Evolutionary conservation across 2,329 filamentous ascomycete genomes (phyloP), one percentile per base, ranked within the genome.

Genomic region (Spiromastix sp.): DNA sequence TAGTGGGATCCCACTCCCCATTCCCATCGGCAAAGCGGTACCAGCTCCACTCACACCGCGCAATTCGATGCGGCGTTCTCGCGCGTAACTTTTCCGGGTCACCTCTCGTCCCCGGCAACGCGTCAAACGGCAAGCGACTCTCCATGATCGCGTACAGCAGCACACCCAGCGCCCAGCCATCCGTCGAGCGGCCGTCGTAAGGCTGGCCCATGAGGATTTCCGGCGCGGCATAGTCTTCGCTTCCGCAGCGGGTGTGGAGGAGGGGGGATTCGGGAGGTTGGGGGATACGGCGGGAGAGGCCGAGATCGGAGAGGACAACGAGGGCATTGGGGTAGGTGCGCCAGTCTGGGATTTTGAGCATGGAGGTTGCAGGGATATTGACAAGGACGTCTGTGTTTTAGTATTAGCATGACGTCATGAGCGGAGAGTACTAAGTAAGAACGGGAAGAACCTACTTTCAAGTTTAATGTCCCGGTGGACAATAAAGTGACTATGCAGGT

Each of bases 381-480:
- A 96, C 81, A 19, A 98, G 77, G 27, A 95, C 85, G 57, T 96
- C 85, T 93, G 52, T 29, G 19, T 17, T 30, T 42, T 35, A 25
- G 3, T 11, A 48, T 55, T 30, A 48, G 44, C 34, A 36, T 15
- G 10, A 29, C 5, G 20, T 19, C n/a, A 32, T 12, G 20, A 25
- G 41, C 36, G 38, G 36, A n/a, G 36, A 13, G 22, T 15, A 37
- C 29, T 20, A 7, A 24, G 21, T n/a, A 24, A 24, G n/a, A 24
- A 24, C 7, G 21, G 21, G 21, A n/a, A 7, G n/a, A 7, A 24
- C 79, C 62, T 72, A 91, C 84, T 98, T 68, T 98, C 91, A 40
- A 98, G 78, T 64, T 98, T 98, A 60, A 98, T 93, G 59, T 98
- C 91, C 41, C 91, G 78, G 56, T 98, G 91, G 36, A 96, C 89